phyloP scores from a whole-genome alignment of 768 basidiomycete genomes.

The button mushroom (Agaricus bisporus) region DNA sequence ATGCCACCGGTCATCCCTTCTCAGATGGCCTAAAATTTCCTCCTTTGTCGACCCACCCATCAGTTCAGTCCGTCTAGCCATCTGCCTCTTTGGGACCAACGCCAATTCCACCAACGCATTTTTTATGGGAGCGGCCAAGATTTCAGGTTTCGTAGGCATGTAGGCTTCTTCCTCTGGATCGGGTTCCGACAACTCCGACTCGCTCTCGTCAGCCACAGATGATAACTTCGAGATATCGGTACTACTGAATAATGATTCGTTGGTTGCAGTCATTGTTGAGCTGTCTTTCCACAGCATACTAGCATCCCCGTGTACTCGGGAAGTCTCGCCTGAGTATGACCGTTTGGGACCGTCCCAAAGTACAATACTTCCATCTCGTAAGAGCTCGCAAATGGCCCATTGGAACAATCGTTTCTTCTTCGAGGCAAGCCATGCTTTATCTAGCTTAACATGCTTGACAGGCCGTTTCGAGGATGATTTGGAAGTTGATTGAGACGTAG shows the following conservation, averaged over 20 bases:
- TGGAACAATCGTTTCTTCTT: slow-evolving; percentile 68
- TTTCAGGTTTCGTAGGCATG: slow-evolving; percentile 47
- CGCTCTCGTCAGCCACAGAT: slow-evolving; percentile 26
- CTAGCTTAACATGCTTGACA: slow-evolving; percentile 1
- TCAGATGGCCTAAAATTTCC: slow-evolving; percentile 41
- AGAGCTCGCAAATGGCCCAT: slow-evolving; percentile 56
- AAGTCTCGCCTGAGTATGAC: slow-evolving; percentile 19
- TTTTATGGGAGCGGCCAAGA: slow-evolving; percentile 40
- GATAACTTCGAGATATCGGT: slow-evolving; percentile 8
- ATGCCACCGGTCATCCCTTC: slow-evolving; percentile 59
- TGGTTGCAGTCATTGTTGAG: slow-evolving; percentile 16
- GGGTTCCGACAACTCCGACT: slow-evolving; percentile 56
- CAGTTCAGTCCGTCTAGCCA: slow-evolving; percentile 15
- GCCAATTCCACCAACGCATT: slow-evolving; percentile 9
- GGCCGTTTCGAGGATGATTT: slow-evolving; percentile 3
- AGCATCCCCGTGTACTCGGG: slow-evolving; percentile 13
- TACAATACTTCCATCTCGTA: slow-evolving; percentile 69
- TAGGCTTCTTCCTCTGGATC: slow-evolving; percentile 59
- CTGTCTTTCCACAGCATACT: slow-evolving; percentile 47
- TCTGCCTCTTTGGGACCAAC: not conserved
- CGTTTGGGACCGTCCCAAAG: slow-evolving; percentile 64
- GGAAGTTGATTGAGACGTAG: not conserved
- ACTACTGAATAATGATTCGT: slow-evolving; percentile 26
- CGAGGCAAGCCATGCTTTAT: slow-evolving; percentile 13
- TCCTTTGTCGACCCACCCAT: slow-evolving; percentile 29